These are phyloP conservation scores for Eragrostis tef DNA, from an alignment of 202 grass and related monocot species.

Conservation along the genomic window DNA sequence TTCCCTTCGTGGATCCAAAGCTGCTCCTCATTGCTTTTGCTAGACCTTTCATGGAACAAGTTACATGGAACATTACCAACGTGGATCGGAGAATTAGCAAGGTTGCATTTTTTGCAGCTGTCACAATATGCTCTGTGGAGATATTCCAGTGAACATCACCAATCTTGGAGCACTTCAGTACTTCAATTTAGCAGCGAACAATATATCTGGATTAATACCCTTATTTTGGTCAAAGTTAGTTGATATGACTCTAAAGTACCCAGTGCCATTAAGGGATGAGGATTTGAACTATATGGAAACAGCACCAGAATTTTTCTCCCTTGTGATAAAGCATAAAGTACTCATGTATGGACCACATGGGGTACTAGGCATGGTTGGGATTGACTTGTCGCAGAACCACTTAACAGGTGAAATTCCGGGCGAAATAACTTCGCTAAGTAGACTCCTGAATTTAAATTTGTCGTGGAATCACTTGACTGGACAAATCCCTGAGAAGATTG, in stretches of 20 bases:
- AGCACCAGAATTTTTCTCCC: too few relatives aligned
- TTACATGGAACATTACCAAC: constrained; percentile 18
- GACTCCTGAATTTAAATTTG: constrained; percentile 39
- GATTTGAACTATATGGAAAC: too few relatives aligned
- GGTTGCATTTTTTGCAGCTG: not conserved
- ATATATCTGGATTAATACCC: constrained; percentile 35
- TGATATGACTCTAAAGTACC: constrained; percentile 1
- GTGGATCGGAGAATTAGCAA: constrained; percentile 29
- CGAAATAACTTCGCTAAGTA: not conserved
- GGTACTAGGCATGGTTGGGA: not conserved
- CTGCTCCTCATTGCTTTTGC: not conserved
- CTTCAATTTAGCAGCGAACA: constrained; percentile 42
- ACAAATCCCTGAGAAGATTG: not conserved
- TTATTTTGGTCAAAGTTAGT: not conserved
- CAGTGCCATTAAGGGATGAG: too few relatives aligned
- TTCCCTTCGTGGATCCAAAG: not conserved
- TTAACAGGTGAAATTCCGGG: constrained; percentile 1
- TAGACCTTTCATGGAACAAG: constrained; percentile 40
- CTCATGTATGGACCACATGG: fast-evolving
- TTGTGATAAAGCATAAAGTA: constrained; percentile 20
- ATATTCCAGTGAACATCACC: constrained; percentile 34
- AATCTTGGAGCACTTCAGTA: not conserved
- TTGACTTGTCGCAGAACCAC: constrained; percentile 37
- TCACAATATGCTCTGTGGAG: constrained; percentile 40
- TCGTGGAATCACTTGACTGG: constrained; percentile 8